These are phyloP conservation scores for Verticillium albo-atrum DNA, from an alignment of 2,329 filamentous ascomycete species.

Conservation along the genomic window DNA sequence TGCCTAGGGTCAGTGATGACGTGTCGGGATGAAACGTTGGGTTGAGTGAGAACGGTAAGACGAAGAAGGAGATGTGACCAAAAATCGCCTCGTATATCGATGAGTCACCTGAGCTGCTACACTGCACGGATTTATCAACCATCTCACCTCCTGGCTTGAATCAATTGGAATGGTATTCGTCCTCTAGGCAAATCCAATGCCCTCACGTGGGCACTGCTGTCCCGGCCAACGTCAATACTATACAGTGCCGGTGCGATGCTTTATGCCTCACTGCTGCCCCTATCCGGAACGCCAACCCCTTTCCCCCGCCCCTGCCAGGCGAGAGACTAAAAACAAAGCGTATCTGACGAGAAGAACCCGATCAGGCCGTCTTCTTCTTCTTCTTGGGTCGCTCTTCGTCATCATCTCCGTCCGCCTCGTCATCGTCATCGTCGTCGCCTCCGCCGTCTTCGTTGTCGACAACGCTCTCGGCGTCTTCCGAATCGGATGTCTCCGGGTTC, in stretches of 20 bases:
- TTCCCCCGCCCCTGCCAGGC: neutral
- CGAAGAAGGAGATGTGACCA: neutral
- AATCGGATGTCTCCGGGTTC: constrained; percentile 79
- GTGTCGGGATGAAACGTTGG: neutral
- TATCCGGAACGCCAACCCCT: neutral
- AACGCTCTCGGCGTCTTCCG: constrained; percentile 61
- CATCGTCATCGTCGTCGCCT: constrained; percentile 41
- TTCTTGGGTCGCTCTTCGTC: constrained; percentile 44
- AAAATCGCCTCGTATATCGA: neutral
- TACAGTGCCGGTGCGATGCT: neutral
- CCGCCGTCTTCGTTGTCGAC: constrained; percentile 46
- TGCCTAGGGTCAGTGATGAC: neutral
- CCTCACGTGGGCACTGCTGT: neutral
- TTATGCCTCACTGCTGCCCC: neutral
- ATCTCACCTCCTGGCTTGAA: neutral
- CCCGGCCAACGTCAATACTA: neutral
- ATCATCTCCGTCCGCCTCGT: constrained; percentile 33
- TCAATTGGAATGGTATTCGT: neutral
- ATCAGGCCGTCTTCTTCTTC: constrained; percentile 38
- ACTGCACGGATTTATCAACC: neutral
- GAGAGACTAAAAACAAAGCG: neutral
- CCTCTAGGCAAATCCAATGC: neutral
- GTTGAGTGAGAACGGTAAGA: neutral
- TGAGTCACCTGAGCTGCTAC: neutral
- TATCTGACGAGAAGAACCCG: neutral